phyloP scores from a whole-genome alignment of 2,329 filamentous ascomycete species.

The Aspergillus proliferans region DNA sequence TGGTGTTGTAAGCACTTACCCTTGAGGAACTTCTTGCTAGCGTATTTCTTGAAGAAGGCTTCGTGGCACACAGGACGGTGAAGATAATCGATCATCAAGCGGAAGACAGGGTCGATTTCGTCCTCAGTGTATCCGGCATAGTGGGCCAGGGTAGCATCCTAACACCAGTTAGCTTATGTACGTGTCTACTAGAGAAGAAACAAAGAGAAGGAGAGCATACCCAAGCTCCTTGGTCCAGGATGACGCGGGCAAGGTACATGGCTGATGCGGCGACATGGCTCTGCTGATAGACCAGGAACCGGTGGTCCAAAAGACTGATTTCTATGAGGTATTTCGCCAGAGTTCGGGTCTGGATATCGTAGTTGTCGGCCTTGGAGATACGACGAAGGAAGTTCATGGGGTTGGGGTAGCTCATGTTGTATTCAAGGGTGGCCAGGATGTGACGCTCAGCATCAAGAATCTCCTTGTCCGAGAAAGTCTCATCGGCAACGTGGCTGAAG shows the following conservation, averaged over 20 bases:
- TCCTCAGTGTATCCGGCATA: conserved; percentile 92
- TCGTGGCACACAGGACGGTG: conserved; percentile 85
- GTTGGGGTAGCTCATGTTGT: conserved; percentile 97
- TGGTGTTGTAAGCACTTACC: conserved; percentile 51
- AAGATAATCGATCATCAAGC: conserved; percentile 95
- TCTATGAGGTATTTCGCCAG: conserved; percentile 97
- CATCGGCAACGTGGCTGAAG: conserved; percentile 94
- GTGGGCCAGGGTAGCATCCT: conserved; percentile 79
- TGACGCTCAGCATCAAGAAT: conserved; percentile 97
- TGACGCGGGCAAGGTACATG: conserved; percentile 90
- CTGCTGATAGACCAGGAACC: conserved; percentile 82
- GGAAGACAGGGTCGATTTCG: conserved; percentile 85
- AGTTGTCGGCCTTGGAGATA: conserved; percentile 98
- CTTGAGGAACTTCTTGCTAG: conserved; percentile 98
- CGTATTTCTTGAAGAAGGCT: conserved; percentile 99
- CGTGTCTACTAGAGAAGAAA: background rate
- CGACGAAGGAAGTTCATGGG: conserved; percentile 99
- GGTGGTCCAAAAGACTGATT: conserved; percentile 90
- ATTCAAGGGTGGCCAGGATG: conserved; percentile 83
- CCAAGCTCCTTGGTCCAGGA: conserved; percentile 88
- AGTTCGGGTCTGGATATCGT: conserved; percentile 95
- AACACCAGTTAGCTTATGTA: conserved; percentile 13
- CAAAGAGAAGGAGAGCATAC: conserved; percentile 45
- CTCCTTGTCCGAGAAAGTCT: conserved; percentile 90
- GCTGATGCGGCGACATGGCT: conserved; percentile 86